Evolutionary conservation across 2,329 filamentous ascomycete genomes (phyloP).

Genomic region (Geosmithia putterillii): DNA sequence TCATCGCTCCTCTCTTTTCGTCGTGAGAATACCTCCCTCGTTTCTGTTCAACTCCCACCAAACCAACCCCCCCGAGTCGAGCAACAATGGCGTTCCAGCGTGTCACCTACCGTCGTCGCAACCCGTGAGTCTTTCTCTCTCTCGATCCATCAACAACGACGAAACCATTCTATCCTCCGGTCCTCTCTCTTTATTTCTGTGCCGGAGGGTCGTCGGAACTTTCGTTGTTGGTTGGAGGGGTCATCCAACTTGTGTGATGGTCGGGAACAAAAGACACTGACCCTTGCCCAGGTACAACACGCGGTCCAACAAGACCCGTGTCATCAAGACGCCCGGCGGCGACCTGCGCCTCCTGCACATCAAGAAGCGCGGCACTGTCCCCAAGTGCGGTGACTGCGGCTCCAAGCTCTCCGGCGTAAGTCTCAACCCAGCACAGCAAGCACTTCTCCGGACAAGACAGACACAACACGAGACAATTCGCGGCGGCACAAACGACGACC

Average conservation of each 20-base stretch:
- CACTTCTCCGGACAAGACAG: not conserved
- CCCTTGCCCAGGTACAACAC: constrained; percentile 75
- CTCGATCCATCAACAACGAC: not conserved
- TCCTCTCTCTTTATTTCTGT: not conserved
- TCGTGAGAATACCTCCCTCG: constrained; percentile 20
- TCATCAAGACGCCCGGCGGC: constrained; percentile 94
- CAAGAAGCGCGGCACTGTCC: constrained; percentile 97
- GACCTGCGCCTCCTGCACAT: constrained; percentile 94
- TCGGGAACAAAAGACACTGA: not conserved
- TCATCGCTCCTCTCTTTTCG: constrained; percentile 15
- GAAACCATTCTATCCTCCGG: not conserved
- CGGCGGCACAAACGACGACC: not conserved
- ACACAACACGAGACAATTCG: not conserved
- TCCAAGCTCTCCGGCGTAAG: constrained; percentile 96
- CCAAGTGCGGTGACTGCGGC: constrained; percentile 99
- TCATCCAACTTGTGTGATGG: not conserved
- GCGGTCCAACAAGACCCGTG: constrained; percentile 88
- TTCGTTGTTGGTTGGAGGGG: no score
- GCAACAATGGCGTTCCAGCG: constrained; percentile 47
- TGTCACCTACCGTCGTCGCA: constrained; percentile 64
- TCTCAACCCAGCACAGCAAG: constrained; percentile 20
- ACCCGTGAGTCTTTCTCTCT: constrained; percentile 50
- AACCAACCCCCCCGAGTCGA: constrained; percentile 26
- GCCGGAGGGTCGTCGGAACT: not conserved
- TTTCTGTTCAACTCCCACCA: constrained; percentile 13